These are phyloP conservation scores for Dendrobium huoshanense DNA, from an alignment of 106 monocot species.

Conservation along the genomic window DNA sequence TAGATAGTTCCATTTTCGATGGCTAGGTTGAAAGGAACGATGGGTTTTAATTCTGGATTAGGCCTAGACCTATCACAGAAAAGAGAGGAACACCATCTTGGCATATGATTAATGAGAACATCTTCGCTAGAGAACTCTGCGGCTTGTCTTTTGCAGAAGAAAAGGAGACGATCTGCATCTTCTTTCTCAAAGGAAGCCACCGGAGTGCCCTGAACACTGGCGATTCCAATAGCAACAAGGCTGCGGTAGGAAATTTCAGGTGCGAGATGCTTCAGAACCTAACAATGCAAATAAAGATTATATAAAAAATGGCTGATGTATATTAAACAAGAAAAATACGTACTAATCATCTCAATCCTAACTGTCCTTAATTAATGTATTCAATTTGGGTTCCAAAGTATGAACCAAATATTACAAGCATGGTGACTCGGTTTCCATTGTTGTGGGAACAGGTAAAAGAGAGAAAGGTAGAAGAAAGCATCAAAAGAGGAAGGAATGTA, in stretches of 20 bases:
- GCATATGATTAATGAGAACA: conserved; percentile 13
- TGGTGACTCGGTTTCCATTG: too few relatives aligned
- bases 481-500: too few relatives aligned
- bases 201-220: conserved; percentile 64
- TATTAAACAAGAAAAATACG: neutral
- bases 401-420: too few relatives aligned
- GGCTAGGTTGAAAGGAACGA: neutral
- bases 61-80: conserved; percentile 25
- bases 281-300: neutral
- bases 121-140: conserved; percentile 16
- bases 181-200: conserved; percentile 82
- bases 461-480: too few relatives aligned
- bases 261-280: conserved; percentile 84
- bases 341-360: too few relatives aligned
- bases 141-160: conserved; percentile 47
- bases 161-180: conserved; percentile 80
- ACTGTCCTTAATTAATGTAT: too few relatives aligned
- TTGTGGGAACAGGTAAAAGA: too few relatives aligned
- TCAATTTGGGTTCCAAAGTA: too few relatives aligned
- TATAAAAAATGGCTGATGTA: too few relatives aligned
- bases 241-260: conserved; percentile 65
- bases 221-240: conserved; percentile 75
- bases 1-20: conserved; percentile 20
- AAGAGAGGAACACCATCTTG: conserved; percentile 48
- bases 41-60: conserved; percentile 13